Percentiles rank a stretch among this genome's conserved stretches.
phyloP scores from a whole-genome alignment of 352 stramenopile genomes.

The Phytophthora agathidicida region DNA sequence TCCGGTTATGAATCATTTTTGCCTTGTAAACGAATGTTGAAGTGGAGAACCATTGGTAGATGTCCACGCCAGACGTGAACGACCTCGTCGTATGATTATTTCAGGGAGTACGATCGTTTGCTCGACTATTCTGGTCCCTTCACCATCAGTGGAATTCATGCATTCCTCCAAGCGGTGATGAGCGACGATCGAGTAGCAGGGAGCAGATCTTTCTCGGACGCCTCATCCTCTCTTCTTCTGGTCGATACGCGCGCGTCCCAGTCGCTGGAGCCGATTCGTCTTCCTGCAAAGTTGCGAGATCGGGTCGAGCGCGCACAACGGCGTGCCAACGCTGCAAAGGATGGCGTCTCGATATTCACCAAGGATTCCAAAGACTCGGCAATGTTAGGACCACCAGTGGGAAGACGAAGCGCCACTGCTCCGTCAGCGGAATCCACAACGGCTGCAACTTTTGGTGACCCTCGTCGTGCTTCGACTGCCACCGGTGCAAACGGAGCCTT shows the following conservation, averaged over 20 bases:
- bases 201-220: conserved; percentile 7
- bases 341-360: conserved; percentile 71
- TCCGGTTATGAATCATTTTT: conserved; percentile 27
- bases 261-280: conserved; percentile 57
- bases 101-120: conserved; percentile 7
- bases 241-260: conserved; percentile 67
- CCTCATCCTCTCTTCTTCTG: conserved; percentile 16
- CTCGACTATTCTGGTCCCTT: conserved; percentile 18
- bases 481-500: background rate
- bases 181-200: conserved; percentile 19
- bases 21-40: conserved; percentile 12
- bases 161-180: conserved; percentile 2
- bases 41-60: background rate
- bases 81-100: too few species aligned
- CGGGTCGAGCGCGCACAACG: conserved; percentile 66
- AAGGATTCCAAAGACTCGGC: conserved; percentile 29
- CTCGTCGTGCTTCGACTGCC: conserved; percentile 11
- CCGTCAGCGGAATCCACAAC: conserved; percentile 7
- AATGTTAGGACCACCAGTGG: background rate
- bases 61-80: too few species aligned
- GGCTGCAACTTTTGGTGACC: background rate
- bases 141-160: background rate
- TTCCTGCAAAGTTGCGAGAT: conserved; percentile 68
- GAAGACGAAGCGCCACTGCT: conserved; percentile 10
- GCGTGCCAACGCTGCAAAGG: conserved; percentile 69